These are phyloP conservation scores for Podaxis carcinomalis DNA, from an alignment of 768 basidiomycete genomes.

Conservation along the genomic window DNA sequence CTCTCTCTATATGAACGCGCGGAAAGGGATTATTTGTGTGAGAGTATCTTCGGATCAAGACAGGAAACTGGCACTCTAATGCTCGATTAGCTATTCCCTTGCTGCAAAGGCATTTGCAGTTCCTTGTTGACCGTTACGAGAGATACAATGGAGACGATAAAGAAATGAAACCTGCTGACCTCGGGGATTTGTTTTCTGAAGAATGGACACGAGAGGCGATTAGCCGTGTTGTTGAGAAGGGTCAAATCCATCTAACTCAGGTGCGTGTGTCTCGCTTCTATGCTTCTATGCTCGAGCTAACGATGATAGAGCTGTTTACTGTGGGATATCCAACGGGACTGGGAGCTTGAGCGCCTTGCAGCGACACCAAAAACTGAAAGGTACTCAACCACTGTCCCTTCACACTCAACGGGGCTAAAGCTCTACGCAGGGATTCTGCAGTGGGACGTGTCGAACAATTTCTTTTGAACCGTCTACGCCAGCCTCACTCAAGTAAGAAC, in stretches of 20 bases:
- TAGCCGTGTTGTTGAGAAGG: slow-evolving; percentile 49
- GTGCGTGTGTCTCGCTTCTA: slow-evolving; percentile 27
- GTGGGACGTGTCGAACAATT: slow-evolving; percentile 52
- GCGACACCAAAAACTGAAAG: slow-evolving; percentile 39
- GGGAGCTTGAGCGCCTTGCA: slow-evolving; percentile 67
- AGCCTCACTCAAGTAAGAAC: slow-evolving; percentile 68
- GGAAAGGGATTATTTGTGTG: slow-evolving; percentile 77
- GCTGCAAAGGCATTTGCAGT: slow-evolving; percentile 63
- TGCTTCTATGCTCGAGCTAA: neutral
- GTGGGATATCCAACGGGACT: slow-evolving; percentile 71
- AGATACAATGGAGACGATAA: slow-evolving; percentile 33
- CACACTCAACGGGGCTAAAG: slow-evolving; percentile 8
- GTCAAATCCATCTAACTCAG: slow-evolving; percentile 58
- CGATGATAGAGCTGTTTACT: slow-evolving; percentile 56
- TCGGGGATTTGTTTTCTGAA: slow-evolving; percentile 57
- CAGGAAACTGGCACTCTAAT: slow-evolving; percentile 3
- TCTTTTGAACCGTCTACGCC: slow-evolving; percentile 62
- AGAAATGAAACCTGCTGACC: slow-evolving; percentile 41
- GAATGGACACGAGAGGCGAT: slow-evolving; percentile 60
- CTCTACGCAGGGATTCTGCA: slow-evolving; percentile 32
- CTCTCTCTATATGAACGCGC: slow-evolving; percentile 62
- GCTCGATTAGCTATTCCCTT: slow-evolving; percentile 62
- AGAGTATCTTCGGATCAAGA: slow-evolving; percentile 23
- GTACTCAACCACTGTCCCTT: slow-evolving; percentile 22
- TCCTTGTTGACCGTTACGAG: slow-evolving; percentile 43